phyloP scores from a whole-genome alignment of 2,329 filamentous ascomycete genomes.

The Nakataea oryzae region DNA sequence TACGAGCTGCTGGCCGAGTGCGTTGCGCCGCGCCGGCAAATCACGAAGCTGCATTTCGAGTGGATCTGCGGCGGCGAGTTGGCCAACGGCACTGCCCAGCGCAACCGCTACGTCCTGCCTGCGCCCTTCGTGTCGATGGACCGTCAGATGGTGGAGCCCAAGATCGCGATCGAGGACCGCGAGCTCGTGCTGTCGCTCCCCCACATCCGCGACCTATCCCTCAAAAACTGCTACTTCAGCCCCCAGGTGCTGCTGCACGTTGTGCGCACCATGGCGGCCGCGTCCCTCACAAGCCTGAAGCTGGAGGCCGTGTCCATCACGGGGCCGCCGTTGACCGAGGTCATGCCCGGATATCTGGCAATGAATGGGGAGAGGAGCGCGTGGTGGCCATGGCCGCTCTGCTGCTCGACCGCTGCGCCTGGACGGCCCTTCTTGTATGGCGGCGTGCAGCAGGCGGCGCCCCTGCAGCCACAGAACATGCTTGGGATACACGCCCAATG shows the following conservation, averaged over 20 bases:
- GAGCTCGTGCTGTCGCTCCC: slow-evolving; percentile 27
- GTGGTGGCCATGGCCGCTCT: slow-evolving; percentile 12
- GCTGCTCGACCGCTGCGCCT: slow-evolving; percentile 8
- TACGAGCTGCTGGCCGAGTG: slow-evolving; percentile 39
- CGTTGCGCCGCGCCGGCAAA: slow-evolving; percentile 33
- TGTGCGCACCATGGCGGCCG: slow-evolving; percentile 33
- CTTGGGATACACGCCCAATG: not conserved
- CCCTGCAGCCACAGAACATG: not conserved
- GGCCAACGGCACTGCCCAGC: slow-evolving; percentile 47
- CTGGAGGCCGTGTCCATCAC: slow-evolving; percentile 57
- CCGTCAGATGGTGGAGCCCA: slow-evolving; percentile 16
- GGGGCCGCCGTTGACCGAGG: slow-evolving; percentile 19
- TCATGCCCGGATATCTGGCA: not conserved
- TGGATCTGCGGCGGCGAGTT: slow-evolving; percentile 61
- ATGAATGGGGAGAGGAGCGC: slow-evolving; percentile 1
- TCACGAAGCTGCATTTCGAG: slow-evolving; percentile 52
- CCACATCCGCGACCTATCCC: slow-evolving; percentile 44
- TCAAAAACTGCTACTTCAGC: slow-evolving; percentile 61
- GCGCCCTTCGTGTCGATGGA: slow-evolving; percentile 39
- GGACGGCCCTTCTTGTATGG: slow-evolving; percentile 6
- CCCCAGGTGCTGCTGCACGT: slow-evolving; percentile 45
- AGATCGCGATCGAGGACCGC: slow-evolving; percentile 16
- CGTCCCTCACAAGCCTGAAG: slow-evolving; percentile 38
- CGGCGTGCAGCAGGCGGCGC: not conserved
- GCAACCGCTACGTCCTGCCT: slow-evolving; percentile 52